Evolutionary conservation across 148 eudicot genomes (phyloP).

Genomic region (Fallopia convolvulus): DNA sequence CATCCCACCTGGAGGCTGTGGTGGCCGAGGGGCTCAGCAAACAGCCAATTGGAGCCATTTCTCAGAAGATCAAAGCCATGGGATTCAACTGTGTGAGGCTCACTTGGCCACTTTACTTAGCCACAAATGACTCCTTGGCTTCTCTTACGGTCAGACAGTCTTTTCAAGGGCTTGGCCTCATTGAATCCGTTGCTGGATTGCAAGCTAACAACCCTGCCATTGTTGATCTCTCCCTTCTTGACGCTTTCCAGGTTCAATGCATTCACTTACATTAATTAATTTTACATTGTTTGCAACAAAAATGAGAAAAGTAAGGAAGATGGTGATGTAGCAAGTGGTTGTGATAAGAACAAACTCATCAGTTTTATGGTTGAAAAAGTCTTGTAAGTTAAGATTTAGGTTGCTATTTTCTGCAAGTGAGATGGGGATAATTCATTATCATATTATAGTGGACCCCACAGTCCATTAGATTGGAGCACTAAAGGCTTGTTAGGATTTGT

Average conservation of each 20-base stretch:
- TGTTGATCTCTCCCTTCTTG: constrained; percentile 56
- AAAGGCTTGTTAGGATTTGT: too few relatives aligned
- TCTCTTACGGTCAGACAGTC: constrained; percentile 42
- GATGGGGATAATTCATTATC: too few relatives aligned
- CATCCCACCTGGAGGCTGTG: neutral
- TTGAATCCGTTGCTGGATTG: constrained; percentile 45
- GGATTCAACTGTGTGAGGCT: constrained; percentile 91
- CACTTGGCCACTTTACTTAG: constrained; percentile 75
- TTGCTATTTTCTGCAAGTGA: too few relatives aligned
- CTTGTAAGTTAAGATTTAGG: too few relatives aligned
- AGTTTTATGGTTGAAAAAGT: too few relatives aligned
- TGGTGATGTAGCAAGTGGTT: too few relatives aligned
- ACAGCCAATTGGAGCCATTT: constrained; percentile 40
- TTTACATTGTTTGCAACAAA: too few relatives aligned
- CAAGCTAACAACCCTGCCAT: constrained; percentile 59
- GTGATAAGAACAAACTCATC: too few relatives aligned
- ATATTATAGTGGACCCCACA: too few relatives aligned
- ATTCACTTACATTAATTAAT: neutral
- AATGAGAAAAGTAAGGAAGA: too few relatives aligned
- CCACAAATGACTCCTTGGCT: constrained; percentile 48
- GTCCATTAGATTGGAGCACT: too few relatives aligned
- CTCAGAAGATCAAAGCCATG: constrained; percentile 32
- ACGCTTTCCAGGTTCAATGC: constrained; percentile 58
- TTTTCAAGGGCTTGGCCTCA: constrained; percentile 35
- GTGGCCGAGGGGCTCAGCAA: neutral